Evolutionary conservation across 345 rosid species (phyloP), one percentile per base, ranked within the genome.

Genomic region (Gynandropsis gynandra): DNA sequence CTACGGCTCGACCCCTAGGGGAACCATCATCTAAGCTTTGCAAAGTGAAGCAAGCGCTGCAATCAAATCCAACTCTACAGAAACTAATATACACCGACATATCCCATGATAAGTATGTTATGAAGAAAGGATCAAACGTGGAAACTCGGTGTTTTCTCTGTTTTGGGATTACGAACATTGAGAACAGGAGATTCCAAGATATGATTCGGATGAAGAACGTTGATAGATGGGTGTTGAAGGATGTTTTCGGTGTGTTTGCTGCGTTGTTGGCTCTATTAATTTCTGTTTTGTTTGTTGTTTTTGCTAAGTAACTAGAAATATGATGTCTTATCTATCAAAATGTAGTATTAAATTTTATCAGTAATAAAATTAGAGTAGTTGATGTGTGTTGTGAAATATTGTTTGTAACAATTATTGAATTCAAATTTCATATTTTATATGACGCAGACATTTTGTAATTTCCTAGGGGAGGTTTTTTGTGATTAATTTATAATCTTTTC

Each of bases 21-120:
- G 60, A 41, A 17, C 64, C 60, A 24, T 0, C 59, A 15, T 39
- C 60, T 24, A 24, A 24, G 5, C 29, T 5, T 2, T 2, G 29
- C 29, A 65, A 58, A 58, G 64, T 64, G 14, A 65, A 13, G 50
- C 64, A 65, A 20, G 31, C 70, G n/a, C 41, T 40, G 46, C 43
- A 50, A 52, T 24, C 55, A 39, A 33, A 35, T 52, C 60, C 29
- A 16, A 65, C 59, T 32, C 64, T 40, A 15, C 64, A 58, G 47
- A 20, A 65, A 37, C 15, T 59, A 32, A 18, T 45, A 58, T 6
- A 19, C 13, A 46, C 32, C 13, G 64, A 65, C 15, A 48, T 59
- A 58, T 40, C n/a, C n/a, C 63, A 29, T 18, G 42, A 19, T 24
- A 2, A 5, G 29, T 2, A 2, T 24, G 29, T 24, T 50, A 63